Evolutionary conservation across 352 stramenopile species (phyloP).

Genomic region (Phytophthora lateralis): DNA sequence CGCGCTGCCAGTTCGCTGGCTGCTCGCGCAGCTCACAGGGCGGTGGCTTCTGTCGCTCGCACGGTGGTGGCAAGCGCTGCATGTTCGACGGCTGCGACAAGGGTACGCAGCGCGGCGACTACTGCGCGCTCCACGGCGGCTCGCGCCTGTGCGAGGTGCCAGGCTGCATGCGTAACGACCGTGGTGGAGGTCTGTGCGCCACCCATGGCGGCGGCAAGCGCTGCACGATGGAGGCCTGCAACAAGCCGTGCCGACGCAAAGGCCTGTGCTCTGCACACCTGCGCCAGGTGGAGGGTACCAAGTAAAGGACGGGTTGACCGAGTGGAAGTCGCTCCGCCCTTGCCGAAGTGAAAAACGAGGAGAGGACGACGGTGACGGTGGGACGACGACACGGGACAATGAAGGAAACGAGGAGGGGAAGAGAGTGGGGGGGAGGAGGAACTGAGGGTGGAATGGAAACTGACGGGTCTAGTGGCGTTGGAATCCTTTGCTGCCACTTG

Average conservation of each 20-base stretch:
- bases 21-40: conserved; percentile 81
- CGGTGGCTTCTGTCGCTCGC: conserved; percentile 81
- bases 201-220: conserved; percentile 87
- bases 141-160: conserved; percentile 81
- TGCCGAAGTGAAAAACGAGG: conserved; percentile 9
- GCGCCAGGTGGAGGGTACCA: conserved; percentile 26
- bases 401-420: conserved; percentile 15
- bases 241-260: conserved; percentile 82
- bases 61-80: conserved; percentile 89
- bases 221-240: conserved; percentile 69
- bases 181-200: conserved; percentile 69
- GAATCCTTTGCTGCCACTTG: conserved; percentile 25
- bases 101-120: conserved; percentile 86
- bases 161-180: conserved; percentile 87
- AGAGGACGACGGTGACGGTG: conserved; percentile 27
- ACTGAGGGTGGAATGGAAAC: conserved; percentile 29
- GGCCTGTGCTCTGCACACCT: conserved; percentile 84
- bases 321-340: conserved; percentile 28
- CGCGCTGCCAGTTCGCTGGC: conserved; percentile 69
- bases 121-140: conserved; percentile 85
- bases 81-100: conserved; percentile 85
- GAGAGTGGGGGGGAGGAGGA: conserved; percentile 25
- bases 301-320: conserved; percentile 35
- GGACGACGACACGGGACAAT: conserved; percentile 28
- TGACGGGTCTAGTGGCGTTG: conserved; percentile 32